phyloP scores from a whole-genome alignment of 1,284 basidiomycete species.

The Pseudozyma sp. region DNA sequence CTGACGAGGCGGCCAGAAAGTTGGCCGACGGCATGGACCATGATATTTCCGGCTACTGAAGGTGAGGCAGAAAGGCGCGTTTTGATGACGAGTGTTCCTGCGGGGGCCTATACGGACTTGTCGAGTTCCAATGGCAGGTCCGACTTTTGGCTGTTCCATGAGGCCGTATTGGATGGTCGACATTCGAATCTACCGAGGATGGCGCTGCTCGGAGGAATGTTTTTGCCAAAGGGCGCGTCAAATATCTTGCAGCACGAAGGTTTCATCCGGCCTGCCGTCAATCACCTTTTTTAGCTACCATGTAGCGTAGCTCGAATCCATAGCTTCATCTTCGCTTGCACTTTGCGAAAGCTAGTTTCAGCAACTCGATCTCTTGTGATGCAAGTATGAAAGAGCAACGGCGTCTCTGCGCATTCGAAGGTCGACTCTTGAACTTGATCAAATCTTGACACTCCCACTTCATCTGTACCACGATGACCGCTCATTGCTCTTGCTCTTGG shows the following conservation, averaged over 20 bases:
- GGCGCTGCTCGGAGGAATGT: slow-evolving; percentile 13
- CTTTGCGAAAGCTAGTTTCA: too few species aligned
- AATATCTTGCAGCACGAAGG: neutral
- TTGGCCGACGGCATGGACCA: neutral
- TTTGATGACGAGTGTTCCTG: neutral
- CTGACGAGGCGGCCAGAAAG: neutral
- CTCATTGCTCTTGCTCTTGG: too few species aligned
- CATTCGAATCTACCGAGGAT: neutral
- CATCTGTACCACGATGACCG: too few species aligned
- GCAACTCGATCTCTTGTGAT: too few species aligned
- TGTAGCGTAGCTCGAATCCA: neutral
- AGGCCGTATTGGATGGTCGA: neutral
- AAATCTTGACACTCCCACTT: too few species aligned
- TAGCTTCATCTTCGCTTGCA: too few species aligned
- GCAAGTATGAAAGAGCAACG: too few species aligned
- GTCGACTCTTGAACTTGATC: too few species aligned
- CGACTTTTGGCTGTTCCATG: slow-evolving; percentile 8
- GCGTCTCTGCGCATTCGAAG: too few species aligned
- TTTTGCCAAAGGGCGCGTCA: slow-evolving; percentile 2
- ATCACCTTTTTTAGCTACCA: neutral
- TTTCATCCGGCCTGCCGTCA: neutral
- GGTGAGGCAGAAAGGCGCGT: neutral
- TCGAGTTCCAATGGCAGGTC: neutral
- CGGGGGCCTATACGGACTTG: neutral
- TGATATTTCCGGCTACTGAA: neutral